Percentiles rank a stretch among this genome's conserved stretches.
phyloP scores from a whole-genome alignment of 371 early-diverging fungal genomes.

The Cokeromyces recurvatus region DNA sequence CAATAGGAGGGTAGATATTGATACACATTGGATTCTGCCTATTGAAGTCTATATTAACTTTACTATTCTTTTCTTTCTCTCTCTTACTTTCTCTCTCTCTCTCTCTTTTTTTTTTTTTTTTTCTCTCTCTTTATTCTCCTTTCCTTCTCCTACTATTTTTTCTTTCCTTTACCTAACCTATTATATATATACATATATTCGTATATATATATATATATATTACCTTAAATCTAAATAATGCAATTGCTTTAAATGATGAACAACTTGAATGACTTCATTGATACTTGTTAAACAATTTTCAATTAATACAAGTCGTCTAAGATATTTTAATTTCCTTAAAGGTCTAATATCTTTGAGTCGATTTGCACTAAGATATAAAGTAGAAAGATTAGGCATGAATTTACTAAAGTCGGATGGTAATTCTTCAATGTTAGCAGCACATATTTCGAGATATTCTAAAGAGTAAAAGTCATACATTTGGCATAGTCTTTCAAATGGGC shows the following conservation, averaged over 20 bases:
- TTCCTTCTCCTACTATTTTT: too few species aligned
- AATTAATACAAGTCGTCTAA: conserved; percentile 41
- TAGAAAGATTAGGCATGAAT: conserved; percentile 41
- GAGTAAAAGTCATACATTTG: conserved; percentile 43
- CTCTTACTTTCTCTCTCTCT: too few species aligned
- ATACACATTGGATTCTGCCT: conserved; percentile 27
- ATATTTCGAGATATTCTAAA: conserved; percentile 49
- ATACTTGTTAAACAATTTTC: conserved; percentile 42
- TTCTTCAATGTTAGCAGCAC: conserved; percentile 40
- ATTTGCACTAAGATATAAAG: conserved; percentile 44
- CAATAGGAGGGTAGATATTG: conserved; percentile 30
- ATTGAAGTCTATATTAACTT: too few species aligned
- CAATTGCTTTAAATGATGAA: conserved; percentile 32
- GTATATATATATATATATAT: too few species aligned
- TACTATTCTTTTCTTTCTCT: too few species aligned
- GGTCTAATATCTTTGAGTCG: conserved; percentile 37
- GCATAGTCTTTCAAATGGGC: conserved; percentile 29
- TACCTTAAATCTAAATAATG: conserved; percentile 45
- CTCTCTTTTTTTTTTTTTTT: conserved; percentile 8
- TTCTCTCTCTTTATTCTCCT: too few species aligned
- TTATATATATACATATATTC: too few species aligned
- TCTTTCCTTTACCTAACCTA: too few species aligned
- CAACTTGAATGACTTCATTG: conserved; percentile 22
- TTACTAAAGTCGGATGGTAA: conserved; percentile 39
- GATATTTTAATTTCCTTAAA: conserved; percentile 35